Evolutionary conservation across 1,284 basidiomycete genomes (phyloP).

Genomic region (Trichosporon sp.): DNA sequence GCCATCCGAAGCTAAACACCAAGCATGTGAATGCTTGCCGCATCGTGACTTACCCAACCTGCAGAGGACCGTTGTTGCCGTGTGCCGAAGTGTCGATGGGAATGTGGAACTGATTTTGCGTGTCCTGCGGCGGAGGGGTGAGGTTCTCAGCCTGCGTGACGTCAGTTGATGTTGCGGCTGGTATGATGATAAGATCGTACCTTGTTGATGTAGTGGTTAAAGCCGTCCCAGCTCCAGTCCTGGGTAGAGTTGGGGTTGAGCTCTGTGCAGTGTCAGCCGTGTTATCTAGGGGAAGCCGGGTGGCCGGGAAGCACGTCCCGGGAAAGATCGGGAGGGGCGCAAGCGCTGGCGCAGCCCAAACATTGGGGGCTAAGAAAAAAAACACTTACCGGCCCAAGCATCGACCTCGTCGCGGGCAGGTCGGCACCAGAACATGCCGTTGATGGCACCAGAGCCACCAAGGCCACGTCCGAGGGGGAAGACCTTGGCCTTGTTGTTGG

Average conservation of each 20-base stretch:
- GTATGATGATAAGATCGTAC: conserved; percentile 12
- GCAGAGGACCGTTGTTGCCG: conserved; percentile 52
- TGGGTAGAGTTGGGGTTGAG: conserved; percentile 40
- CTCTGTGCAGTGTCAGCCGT: conserved; percentile 14
- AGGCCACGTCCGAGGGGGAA: conserved; percentile 65
- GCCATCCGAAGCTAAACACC: not conserved
- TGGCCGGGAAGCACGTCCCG: not conserved
- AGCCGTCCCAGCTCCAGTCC: conserved; percentile 45
- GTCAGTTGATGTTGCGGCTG: conserved; percentile 31
- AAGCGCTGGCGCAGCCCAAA: not conserved
- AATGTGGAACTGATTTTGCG: conserved; percentile 46
- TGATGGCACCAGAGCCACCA: conserved; percentile 63
- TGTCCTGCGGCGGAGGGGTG: conserved; percentile 47
- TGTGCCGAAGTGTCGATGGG: conserved; percentile 48
- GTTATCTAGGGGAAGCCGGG: not conserved
- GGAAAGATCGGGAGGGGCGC: too few relatives aligned
- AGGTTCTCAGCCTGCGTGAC: conserved; percentile 49
- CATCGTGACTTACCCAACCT: conserved; percentile 31
- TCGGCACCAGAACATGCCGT: conserved; percentile 61
- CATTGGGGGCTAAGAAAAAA: too few relatives aligned
- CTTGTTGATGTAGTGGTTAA: conserved; percentile 34
- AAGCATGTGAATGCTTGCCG: not conserved
- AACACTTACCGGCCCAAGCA: conserved; percentile 44
- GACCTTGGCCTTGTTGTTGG: conserved; percentile 20
- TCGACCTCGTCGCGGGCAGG: conserved; percentile 46